Evolutionary conservation across 108 stramenopile genomes (phyloP).

Genomic region (Nitzschia sp.): DNA sequence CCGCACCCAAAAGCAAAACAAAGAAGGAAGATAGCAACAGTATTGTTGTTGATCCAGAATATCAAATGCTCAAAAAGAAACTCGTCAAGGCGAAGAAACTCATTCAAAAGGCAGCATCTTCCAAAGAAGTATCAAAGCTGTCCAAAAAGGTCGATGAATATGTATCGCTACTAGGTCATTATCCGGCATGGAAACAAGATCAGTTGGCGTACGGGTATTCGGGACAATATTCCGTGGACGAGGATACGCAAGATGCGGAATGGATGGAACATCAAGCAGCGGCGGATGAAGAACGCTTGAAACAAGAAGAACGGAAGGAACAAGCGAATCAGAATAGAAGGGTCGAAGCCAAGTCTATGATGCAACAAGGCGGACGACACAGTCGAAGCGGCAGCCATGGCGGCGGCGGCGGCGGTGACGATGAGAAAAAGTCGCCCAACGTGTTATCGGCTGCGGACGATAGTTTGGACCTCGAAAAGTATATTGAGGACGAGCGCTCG

Average conservation of each 20-base stretch:
- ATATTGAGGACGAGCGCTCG: background rate
- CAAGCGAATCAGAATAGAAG: background rate
- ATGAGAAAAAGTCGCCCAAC: background rate
- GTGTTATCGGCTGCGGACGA: background rate
- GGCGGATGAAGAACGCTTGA: background rate
- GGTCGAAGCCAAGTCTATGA: background rate
- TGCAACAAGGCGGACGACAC: background rate
- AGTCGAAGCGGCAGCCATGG: too few relatives aligned
- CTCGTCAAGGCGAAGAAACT: slow-evolving; percentile 7
- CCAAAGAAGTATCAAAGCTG: background rate
- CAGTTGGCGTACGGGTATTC: background rate
- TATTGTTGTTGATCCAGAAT: background rate
- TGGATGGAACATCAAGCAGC: slow-evolving; percentile 6
- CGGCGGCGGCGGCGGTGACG: too few relatives aligned
- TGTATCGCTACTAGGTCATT: background rate
- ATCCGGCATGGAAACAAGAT: slow-evolving; percentile 3
- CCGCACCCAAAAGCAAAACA: background rate
- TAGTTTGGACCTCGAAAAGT: background rate
- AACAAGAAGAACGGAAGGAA: background rate
- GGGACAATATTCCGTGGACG: background rate
- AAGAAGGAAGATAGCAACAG: background rate
- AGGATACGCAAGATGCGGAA: background rate
- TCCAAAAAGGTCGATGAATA: slow-evolving; percentile 5
- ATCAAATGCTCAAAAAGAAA: slow-evolving; percentile 8
- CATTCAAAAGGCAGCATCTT: background rate